Base-by-base conservation (phyloP, 1,284 basidiomycete genomes). In the Clitocybe nebularis region DNA sequence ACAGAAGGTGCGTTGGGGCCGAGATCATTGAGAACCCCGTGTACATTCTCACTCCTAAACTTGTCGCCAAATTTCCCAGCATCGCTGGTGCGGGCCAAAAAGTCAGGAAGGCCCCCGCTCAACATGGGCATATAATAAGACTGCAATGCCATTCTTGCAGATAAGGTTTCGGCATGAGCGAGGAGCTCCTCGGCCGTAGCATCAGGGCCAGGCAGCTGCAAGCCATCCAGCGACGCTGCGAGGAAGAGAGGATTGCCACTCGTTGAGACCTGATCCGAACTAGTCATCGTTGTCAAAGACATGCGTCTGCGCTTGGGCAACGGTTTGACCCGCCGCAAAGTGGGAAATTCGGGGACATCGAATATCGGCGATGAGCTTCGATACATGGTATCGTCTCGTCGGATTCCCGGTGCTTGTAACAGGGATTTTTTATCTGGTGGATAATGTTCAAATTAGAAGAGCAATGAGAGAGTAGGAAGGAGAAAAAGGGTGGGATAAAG, bases 231-330 rank as follows among this genome's bases (percentile, higher is more conserved):
- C 32, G 58, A 56, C 38, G 58, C 47, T 44, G 61, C 48, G 45
- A 55, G 35, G 14, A 36, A 41, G 25, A 24, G 32, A n/a, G 39
- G 39, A 19, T 33, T 34, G 2, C 29, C 11, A 32, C 13, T 16
- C 14, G 14, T 17, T 16, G 29, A 14, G 29, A 14, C 41, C 23
- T 36, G 41, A 40, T 40, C 30, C 13, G 30, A 32, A 32, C 33
- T 22, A 11, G 21, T 16, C 40, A 48, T 51, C 52, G 43, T 51
- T 47, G 36, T 29, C 19, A 39, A 37, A 16, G 50, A 53, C 13
- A 72, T 79, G 44, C 81, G 76, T 46, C 81, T 70, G 52, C 85
- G 77, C 64, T 86, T 86, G 26, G 85, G 86, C 36, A 89, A 71
- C 17, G 85, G 85, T 58, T 86, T 86, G 50, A 85, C 72, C 49